Evolutionary conservation across 345 rosid species (phyloP), one percentile per base, ranked within the genome.

Genomic region (Carallia pectinifolia): DNA sequence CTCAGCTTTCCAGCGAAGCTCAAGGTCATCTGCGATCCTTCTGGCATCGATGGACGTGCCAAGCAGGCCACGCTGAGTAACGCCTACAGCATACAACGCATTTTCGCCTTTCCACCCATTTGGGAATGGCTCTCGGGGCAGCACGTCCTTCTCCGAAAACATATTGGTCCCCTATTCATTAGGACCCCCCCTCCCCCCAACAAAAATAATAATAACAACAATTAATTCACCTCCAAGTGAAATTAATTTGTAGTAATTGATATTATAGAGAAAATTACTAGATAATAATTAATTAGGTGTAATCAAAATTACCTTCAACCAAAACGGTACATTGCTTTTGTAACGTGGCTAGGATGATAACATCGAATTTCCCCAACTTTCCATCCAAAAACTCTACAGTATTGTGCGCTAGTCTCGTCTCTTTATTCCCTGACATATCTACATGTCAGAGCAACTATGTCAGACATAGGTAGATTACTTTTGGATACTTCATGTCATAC

Each of bases 41-140:
- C 70, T 81, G 1, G 98, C 97, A 73, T 89, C 92, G 59, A 82
- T 73, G 37, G 94, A 80, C n/a, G 84, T 83, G 54, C 98, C 98
- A 33, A 89, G 87, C 67, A 93, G 78, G 19, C 98, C 98, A 53
- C 89, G 87, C 48, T 87, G 85, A 13, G 89, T 80, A 68, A 93
- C 90, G 17, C 98, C 98, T 4, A 87, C 92, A 0, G 97, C 90
- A 61, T 89, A 93, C 71, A 93, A 58, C 17, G 97, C 97, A 39
- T 71, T 62, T 59, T 84, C 82, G 2, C 98, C 97, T 86, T 86
- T 93, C 98, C 98, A 93, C 53, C 88, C 95, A 16, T 85, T 74
- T 18, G 92, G 90, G 70, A 87, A 88, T 33, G 87, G 82, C 63
- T 77, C 76, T 48, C 68, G 47, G 1, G 93, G 93, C 66, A 89